Evolutionary conservation across 73 alveolate genomes (phyloP).

Genomic region (Tetrahymena thermophila): DNA sequence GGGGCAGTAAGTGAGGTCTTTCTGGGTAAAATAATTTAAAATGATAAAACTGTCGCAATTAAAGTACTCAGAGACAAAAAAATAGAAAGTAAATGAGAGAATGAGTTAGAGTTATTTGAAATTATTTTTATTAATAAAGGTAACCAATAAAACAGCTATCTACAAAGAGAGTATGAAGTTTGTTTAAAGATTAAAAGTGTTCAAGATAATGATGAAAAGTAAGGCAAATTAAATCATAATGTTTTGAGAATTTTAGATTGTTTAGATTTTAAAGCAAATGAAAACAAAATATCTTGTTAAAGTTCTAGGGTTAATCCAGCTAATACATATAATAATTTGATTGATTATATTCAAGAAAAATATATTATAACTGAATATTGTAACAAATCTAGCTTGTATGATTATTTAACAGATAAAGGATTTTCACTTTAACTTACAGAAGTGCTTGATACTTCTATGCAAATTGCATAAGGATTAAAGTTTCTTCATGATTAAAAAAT

Average conservation of each 20-base stretch:
- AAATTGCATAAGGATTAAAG: neutral
- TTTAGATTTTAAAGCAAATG: neutral
- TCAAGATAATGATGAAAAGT: neutral
- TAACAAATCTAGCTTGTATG: neutral
- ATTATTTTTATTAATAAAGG: neutral
- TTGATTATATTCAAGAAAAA: neutral
- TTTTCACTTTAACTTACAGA: neutral
- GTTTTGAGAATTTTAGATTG: neutral
- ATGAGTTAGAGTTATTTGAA: no score
- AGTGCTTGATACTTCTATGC: neutral
- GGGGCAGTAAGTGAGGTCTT: neutral
- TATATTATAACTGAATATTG: neutral
- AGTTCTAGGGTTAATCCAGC: no score
- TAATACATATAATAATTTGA: no score
- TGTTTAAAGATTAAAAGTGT: neutral
- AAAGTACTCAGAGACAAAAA: neutral
- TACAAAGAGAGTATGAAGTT: neutral
- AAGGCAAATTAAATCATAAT: neutral
- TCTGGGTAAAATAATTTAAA: neutral
- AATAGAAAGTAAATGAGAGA: neutral
- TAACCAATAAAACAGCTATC: neutral
- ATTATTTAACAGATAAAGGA: neutral
- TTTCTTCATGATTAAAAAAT: neutral
- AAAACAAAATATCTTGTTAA: neutral
- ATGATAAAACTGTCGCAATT: neutral